Evolutionary conservation across 352 stramenopile genomes (phyloP), one percentile per base, ranked within the genome.

Genomic region (Pythium aphanidermatum): DNA sequence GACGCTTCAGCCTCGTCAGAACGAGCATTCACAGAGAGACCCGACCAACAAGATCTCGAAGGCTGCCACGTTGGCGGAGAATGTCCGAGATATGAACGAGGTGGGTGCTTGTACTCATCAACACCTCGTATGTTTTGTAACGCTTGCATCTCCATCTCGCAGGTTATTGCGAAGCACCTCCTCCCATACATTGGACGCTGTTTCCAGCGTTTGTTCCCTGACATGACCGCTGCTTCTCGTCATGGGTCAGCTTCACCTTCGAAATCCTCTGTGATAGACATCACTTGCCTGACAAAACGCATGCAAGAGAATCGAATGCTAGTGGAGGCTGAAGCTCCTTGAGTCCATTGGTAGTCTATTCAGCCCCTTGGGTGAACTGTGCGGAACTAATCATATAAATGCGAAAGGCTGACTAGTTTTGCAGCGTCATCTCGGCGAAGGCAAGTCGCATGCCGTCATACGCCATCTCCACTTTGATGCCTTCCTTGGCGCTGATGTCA

Each of bases 391-490:
- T n/a, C n/a, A n/a, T n/a, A n/a, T n/a, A n/a, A n/a, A n/a, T n/a
- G n/a, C n/a, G n/a, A n/a, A n/a, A n/a, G n/a, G n/a, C n/a, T n/a
- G n/a, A n/a, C 31, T 44, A 46, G 33, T 44, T 53, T 13, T 43
- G 11, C 2, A 45, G 69, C 19, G 25, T 68, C 6, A n/a, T n/a
- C n/a, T n/a, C 23, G 40, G 64, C 49, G 54, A 91, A 86, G 16
- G 53, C 17, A 28, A 94, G 59, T 2, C 40, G 46, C 38, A 92
- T 40, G 16, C 84, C 84, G 33, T 95, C 84, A 53, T 85, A 92
- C 13, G 80, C 77, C 76, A 95, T 92, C 42, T 91, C 58, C 28
- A 95, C 69, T 33, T 63, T 46, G 12, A 95, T 46, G 11, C 78
- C 75, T 36, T 91, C 76, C 0, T 66, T 51, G 0, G 66, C 38